Evolutionary conservation across 2,329 filamentous ascomycete genomes (phyloP).

Genomic region (Colletotrichum truncatum): DNA sequence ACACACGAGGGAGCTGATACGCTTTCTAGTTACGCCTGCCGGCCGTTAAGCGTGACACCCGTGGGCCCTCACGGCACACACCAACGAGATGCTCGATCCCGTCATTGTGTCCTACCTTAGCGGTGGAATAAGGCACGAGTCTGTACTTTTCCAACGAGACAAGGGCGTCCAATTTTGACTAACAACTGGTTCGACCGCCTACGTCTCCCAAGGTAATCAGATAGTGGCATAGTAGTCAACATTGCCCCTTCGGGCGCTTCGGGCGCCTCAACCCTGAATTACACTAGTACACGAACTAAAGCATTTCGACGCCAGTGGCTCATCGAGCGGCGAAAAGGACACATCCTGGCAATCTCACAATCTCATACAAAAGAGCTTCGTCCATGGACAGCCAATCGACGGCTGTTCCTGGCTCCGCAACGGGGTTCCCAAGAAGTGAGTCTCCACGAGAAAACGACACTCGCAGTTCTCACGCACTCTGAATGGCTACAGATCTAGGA

Average conservation of each 20-base stretch:
- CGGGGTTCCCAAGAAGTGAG: background rate
- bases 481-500: constrained; percentile 10
- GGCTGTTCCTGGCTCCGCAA: constrained; percentile 2
- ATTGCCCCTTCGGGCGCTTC: background rate
- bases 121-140: background rate
- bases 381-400: background rate
- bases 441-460: constrained; percentile 3
- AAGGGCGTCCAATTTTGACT: background rate
- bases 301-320: background rate
- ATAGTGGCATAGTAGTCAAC: background rate
- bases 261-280: constrained; percentile 2
- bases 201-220: no score
- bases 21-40: background rate
- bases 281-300: no score
- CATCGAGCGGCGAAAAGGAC: background rate
- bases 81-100: background rate
- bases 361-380: background rate
- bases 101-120: background rate
- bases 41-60: background rate
- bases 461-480: background rate
- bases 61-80: background rate
- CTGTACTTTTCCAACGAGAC: background rate
- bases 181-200: no score
- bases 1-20: background rate
- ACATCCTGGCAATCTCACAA: constrained; percentile 11